Evolutionary conservation across 495 filamentous ascomycete species (phyloP).

Genomic region (Aspergillus avenaceus): DNA sequence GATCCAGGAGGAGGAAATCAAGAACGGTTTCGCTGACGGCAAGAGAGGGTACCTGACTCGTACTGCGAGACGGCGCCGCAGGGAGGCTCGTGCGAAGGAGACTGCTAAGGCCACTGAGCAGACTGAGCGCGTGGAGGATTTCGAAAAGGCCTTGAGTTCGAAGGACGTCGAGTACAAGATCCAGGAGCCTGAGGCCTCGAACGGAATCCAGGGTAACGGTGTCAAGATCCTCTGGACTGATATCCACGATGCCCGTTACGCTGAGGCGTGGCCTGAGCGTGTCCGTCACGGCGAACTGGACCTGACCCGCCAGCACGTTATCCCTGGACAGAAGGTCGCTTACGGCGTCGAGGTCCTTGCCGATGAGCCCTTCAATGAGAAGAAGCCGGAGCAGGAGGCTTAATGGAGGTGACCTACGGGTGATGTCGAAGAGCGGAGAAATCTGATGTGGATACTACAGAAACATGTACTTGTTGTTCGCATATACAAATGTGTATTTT

Average conservation of each 20-base stretch:
- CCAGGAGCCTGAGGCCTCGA: conserved; percentile 27
- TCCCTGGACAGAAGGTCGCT: conserved; percentile 26
- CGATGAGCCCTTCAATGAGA: conserved; percentile 41
- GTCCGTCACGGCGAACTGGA: conserved; percentile 59
- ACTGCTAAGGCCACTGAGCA: conserved; percentile 32
- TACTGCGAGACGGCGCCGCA: conserved; percentile 24
- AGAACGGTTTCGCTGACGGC: conserved; percentile 24
- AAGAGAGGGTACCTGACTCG: conserved; percentile 32
- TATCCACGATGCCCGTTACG: conserved; percentile 60
- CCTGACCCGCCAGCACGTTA: conserved; percentile 30
- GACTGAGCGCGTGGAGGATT: conserved; percentile 23
- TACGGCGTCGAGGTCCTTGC: conserved; percentile 36
- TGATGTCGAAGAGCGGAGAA: neutral
- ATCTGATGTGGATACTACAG: conserved; percentile 1
- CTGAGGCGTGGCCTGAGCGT: conserved; percentile 61
- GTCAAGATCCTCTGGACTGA: conserved; percentile 69
- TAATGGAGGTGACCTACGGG: neutral
- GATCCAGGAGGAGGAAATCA: conserved; percentile 45
- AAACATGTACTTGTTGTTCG: conserved; percentile 6
- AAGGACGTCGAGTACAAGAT: conserved; percentile 25
- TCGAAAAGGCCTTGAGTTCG: conserved; percentile 25
- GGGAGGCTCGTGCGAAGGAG: conserved; percentile 35
- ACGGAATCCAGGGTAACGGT: conserved; percentile 22
- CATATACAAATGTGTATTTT: conserved; percentile 53
- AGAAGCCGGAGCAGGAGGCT: conserved; percentile 21